Base-by-base conservation (phyloP, 345 rosid species). In the Aethionema arabicum region DNA sequence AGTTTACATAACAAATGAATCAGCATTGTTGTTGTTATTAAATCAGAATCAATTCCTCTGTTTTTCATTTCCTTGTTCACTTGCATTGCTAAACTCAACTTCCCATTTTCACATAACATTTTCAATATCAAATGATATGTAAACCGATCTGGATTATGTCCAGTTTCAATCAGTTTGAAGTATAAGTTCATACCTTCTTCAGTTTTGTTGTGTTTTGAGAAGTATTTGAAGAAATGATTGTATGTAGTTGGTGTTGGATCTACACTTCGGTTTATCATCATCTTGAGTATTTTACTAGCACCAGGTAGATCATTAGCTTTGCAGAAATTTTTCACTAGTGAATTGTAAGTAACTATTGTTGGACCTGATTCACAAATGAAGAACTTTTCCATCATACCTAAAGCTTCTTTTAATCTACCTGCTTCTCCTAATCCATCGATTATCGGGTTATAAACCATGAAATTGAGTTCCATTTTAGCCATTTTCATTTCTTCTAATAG, bases 351-450 rank as follows among this genome's bases (percentile, higher is more conserved):
- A 55, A 84, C 77, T 42, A 87, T 65, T 0, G 79, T 79, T 33
- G 97, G 99, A 49, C 87, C 91, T 0, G 83, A 74, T 54, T 79
- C 90, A 43, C 87, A 82, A 7, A 84, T 46, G 29, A 76, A 70
- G 74, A 87, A 80, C 56, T 72, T 76, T 61, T 93, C 95, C 81
- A 87, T 76, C 87, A 84, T 83, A 54, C 81, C 76, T 21, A 69
- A 58, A 8, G 74, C 95, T 76, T 90, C 95, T 65, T 78, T 72
- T 65, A 87, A 87, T 79, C 83, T 69, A 29, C 90, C 85, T 0
- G 81, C 86, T 73, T 85, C 96, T 5, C 82, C 97, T 65, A 90
- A 69, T 8, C 90, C 95, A 67, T 93, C 95, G 12, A 87, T 78
- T 13, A 93, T 79, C 0, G 92, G 87, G 66, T 87, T 90, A 72